phyloP scores from a whole-genome alignment of 2,329 filamentous ascomycete genomes.

The Dactylellina haptotyla region DNA sequence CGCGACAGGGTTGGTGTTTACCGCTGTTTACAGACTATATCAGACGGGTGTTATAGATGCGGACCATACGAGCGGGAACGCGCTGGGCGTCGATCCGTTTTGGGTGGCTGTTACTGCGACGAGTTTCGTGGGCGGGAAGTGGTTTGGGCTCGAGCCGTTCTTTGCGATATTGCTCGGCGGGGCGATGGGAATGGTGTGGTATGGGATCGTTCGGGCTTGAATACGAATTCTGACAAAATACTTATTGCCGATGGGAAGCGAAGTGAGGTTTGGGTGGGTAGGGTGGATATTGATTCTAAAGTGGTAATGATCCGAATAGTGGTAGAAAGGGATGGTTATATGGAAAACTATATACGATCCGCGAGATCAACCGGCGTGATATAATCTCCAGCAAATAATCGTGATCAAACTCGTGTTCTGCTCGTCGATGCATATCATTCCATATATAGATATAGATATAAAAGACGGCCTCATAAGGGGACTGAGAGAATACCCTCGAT shows the following conservation, averaged over 20 bases:
- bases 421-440: too few relatives aligned
- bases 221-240: too few relatives aligned
- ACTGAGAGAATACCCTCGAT: not conserved
- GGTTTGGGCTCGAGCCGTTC: conserved; percentile 40
- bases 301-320: not conserved
- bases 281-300: not conserved
- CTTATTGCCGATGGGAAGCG: too few relatives aligned
- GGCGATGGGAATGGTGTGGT: conserved; percentile 34
- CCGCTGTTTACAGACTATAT: conserved; percentile 72
- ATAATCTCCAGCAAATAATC: not conserved
- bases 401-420: conserved; percentile 6
- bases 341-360: too few relatives aligned
- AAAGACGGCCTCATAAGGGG: too few relatives aligned
- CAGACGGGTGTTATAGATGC: conserved; percentile 70
- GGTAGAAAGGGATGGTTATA: too few relatives aligned
- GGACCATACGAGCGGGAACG: conserved; percentile 65
- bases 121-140: conserved; percentile 47
- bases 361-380: too few relatives aligned
- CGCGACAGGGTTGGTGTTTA: conserved; percentile 71
- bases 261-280: too few relatives aligned
- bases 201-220: conserved; percentile 18
- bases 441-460: too few relatives aligned
- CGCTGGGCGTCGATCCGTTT: conserved; percentile 70
- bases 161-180: conserved; percentile 35
- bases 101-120: conserved; percentile 70